Conservation (phyloP, 805 yeast genomes). For the Candida pseudofarinosa region DNA sequence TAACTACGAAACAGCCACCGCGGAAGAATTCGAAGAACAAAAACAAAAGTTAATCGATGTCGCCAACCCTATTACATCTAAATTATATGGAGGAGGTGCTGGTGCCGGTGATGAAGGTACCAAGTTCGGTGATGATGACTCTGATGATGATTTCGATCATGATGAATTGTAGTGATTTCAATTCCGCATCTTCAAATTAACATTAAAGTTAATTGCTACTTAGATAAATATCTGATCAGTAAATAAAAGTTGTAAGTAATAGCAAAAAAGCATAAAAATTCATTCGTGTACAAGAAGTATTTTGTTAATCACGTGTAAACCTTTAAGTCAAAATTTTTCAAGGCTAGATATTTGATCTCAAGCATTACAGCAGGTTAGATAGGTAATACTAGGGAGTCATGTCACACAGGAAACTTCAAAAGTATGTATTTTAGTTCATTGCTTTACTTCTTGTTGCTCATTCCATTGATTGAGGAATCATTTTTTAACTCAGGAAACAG, state of each 20-base stretch:
- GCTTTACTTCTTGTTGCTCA: no score
- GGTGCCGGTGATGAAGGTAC: constrained; percentile 38
- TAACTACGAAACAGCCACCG: constrained; percentile 75
- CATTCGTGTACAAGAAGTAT: background rate
- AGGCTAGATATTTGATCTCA: background rate
- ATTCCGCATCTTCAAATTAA: background rate
- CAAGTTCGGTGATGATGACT: constrained; percentile 40
- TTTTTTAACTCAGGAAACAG: background rate
- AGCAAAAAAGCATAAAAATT: no score
- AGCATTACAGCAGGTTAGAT: background rate
- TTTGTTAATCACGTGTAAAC: background rate
- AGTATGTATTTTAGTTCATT: constrained; percentile 31
- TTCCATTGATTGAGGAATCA: no score
- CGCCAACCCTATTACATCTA: constrained; percentile 90
- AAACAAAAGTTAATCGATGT: constrained; percentile 70
- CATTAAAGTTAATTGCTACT: background rate
- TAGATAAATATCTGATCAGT: background rate
- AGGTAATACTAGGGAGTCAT: constrained; percentile 6
- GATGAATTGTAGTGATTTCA: constrained; percentile 34
- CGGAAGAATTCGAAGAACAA: constrained; percentile 92
- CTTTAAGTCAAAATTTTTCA: constrained; percentile 11
- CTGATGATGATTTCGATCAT: constrained; percentile 42
- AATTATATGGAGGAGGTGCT: constrained; percentile 58
- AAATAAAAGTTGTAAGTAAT: background rate
- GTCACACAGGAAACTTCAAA: constrained; percentile 33